A percentile compares a stretch with the other conserved stretches of the same genome.
phyloP scores from a whole-genome alignment of 306 rosid species.

The Gleditsia sinensis region DNA sequence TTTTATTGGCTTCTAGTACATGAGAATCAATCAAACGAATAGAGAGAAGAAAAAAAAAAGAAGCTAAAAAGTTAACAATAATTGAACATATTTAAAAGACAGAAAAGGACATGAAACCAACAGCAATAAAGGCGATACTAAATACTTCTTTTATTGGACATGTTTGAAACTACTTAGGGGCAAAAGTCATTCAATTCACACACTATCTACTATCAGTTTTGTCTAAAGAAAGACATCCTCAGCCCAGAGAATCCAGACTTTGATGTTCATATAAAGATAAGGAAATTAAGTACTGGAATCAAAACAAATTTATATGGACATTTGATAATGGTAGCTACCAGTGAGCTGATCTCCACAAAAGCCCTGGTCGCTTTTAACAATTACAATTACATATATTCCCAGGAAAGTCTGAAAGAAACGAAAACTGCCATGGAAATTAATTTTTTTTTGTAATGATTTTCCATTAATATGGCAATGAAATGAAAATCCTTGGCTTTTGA shows the following conservation, averaged over 20 bases:
- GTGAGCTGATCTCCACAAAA: constrained; percentile 9
- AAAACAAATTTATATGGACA: constrained; percentile 36
- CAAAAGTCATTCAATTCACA: not conserved
- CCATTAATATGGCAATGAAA: not conserved
- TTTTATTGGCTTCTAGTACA: too few relatives aligned
- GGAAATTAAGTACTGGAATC: not conserved
- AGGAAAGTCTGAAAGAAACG: constrained; percentile 33
- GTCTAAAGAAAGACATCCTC: not conserved
- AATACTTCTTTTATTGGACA: constrained; percentile 27
- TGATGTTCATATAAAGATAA: not conserved
- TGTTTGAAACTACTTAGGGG: not conserved
- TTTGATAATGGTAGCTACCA: constrained; percentile 18
- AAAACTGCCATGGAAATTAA: constrained; percentile 31
- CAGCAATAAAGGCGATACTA: constrained; percentile 38
- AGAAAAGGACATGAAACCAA: constrained; percentile 43
- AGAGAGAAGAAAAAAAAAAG: not conserved
- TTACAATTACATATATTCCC: constrained; percentile 1
- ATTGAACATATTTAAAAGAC: not conserved
- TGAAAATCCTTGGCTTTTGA: constrained; percentile 20
- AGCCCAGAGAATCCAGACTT: not conserved
- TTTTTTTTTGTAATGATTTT: not conserved
- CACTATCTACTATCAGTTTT: not conserved
- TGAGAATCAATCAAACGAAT: not conserved
- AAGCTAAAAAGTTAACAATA: not conserved
- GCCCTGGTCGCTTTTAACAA: constrained; percentile 30